phyloP scores from a whole-genome alignment of 2,329 filamentous ascomycete species.

The Ascochyta fabae region DNA sequence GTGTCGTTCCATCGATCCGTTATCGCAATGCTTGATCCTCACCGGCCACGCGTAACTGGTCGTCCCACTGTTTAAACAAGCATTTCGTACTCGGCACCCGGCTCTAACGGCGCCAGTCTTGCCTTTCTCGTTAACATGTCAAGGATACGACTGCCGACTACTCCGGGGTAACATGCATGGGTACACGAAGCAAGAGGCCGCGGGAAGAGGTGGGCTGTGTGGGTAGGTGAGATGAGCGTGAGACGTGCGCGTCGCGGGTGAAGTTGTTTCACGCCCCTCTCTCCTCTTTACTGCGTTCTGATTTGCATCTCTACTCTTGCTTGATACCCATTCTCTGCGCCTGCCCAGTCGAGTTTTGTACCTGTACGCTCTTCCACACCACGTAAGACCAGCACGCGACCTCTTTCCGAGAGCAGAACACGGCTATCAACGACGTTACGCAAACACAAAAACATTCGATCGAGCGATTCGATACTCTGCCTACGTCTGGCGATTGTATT shows the following conservation, averaged over 20 bases:
- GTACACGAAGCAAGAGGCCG: background rate
- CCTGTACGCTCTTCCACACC: conserved; percentile 7
- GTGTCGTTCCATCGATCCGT: conserved; percentile 9
- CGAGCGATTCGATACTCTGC: background rate
- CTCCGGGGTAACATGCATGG: conserved; percentile 16
- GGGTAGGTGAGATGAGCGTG: conserved; percentile 7
- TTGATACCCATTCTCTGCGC: conserved; percentile 1
- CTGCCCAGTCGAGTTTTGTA: conserved; percentile 9
- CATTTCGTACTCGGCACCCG: conserved; percentile 16
- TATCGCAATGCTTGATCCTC: conserved; percentile 25
- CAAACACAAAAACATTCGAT: background rate
- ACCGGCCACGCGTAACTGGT: conserved; percentile 27
- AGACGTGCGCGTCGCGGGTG: conserved; percentile 12
- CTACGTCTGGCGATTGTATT: background rate
- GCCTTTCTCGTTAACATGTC: background rate
- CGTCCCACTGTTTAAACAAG: conserved; percentile 14
- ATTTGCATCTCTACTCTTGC: background rate
- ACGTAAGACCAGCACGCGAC: conserved; percentile 11
- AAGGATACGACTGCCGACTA: conserved; percentile 10
- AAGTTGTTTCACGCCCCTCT: conserved; percentile 5
- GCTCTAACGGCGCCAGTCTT: conserved; percentile 11
- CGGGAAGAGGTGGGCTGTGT: conserved; percentile 7
- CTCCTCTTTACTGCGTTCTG: background rate
- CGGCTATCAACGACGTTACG: background rate
- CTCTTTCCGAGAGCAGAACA: conserved; percentile 4